phyloP scores from a whole-genome alignment of 257 asterid species.

The Lantana camara region DNA sequence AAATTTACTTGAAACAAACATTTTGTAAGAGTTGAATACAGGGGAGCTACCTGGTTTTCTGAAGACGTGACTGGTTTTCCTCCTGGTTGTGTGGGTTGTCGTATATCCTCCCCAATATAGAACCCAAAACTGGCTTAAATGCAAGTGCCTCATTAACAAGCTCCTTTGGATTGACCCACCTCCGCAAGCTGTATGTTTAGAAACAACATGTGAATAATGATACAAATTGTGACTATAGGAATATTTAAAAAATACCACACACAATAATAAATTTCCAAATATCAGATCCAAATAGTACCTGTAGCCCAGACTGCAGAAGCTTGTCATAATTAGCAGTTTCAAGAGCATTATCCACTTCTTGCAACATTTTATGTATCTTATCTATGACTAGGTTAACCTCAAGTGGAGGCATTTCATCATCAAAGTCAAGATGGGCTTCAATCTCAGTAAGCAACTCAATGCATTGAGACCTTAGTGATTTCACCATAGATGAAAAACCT shows the following conservation, averaged over 20 bases:
- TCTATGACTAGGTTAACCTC: slow-evolving; percentile 46
- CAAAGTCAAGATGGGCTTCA: slow-evolving; percentile 97
- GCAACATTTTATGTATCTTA: slow-evolving; percentile 67
- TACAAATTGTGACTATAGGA: too few species aligned
- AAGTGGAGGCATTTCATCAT: slow-evolving; percentile 96
- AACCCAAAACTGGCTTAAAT: slow-evolving; percentile 89
- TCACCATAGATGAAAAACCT: slow-evolving; percentile 81
- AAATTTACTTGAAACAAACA: background rate
- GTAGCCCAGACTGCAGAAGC: slow-evolving; percentile 93
- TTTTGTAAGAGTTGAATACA: slow-evolving; percentile 5
- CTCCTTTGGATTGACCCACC: slow-evolving; percentile 77
- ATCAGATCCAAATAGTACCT: slow-evolving; percentile 48
- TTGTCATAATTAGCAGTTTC: slow-evolving; percentile 90
- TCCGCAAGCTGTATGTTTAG: slow-evolving; percentile 72
- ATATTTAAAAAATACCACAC: too few species aligned
- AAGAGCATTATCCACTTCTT: slow-evolving; percentile 71
- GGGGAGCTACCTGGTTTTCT: slow-evolving; percentile 66
- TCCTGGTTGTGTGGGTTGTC: slow-evolving; percentile 91
- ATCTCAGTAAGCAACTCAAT: slow-evolving; percentile 94
- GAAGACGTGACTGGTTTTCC: slow-evolving; percentile 92
- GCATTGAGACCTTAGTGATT: slow-evolving; percentile 72
- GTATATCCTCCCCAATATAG: slow-evolving; percentile 88
- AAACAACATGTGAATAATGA: slow-evolving; percentile 12
- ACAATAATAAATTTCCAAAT: too few species aligned
- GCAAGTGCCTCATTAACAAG: slow-evolving; percentile 94